A percentile compares a stretch with the other conserved stretches of the same genome.
These are phyloP conservation scores for Pseudopediastrum boryanum DNA, from an alignment of 139 green algal species.

Conservation along the genomic window DNA sequence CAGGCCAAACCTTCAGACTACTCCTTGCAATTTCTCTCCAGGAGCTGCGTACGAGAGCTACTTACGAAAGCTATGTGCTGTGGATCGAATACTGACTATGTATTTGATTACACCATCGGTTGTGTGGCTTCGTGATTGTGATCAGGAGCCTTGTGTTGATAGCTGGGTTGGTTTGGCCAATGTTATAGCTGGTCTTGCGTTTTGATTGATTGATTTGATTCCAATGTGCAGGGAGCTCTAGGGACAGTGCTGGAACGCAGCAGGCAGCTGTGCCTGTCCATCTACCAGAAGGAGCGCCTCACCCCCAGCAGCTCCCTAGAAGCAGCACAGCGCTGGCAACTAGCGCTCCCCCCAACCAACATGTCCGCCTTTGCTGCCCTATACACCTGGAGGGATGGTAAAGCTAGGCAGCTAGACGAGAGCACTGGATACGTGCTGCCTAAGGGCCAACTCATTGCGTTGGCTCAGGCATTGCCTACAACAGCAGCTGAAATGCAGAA, in stretches of 20 bases:
- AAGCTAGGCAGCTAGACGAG: slow-evolving; percentile 80
- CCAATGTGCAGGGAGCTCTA: slow-evolving; percentile 44
- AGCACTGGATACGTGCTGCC: slow-evolving; percentile 85
- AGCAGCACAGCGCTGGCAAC: slow-evolving; percentile 32
- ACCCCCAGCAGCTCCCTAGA: slow-evolving; percentile 37
- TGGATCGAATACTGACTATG: too few species aligned
- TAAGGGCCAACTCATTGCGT: slow-evolving; percentile 67
- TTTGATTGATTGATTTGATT: too few species aligned
- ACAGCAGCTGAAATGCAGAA: slow-evolving; percentile 33
- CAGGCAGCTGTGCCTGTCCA: slow-evolving; percentile 71
- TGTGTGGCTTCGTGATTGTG: too few species aligned
- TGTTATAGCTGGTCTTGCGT: too few species aligned
- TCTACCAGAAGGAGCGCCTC: slow-evolving; percentile 78
- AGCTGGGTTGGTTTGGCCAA: too few species aligned
- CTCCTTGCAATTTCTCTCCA: too few species aligned
- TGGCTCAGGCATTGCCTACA: slow-evolving; percentile 60
- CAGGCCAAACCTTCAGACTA: too few species aligned
- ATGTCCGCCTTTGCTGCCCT: slow-evolving; percentile 65
- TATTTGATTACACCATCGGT: too few species aligned
- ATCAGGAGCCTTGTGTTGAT: too few species aligned
- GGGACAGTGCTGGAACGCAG: slow-evolving; percentile 78
- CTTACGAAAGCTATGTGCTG: too few species aligned
- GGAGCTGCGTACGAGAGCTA: too few species aligned
- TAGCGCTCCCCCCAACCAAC: slow-evolving; percentile 55
- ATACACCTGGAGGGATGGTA: slow-evolving; percentile 77